Base-by-base conservation (phyloP, 2,329 filamentous ascomycete genomes). In the Plenodomus tracheiphilus region DNA sequence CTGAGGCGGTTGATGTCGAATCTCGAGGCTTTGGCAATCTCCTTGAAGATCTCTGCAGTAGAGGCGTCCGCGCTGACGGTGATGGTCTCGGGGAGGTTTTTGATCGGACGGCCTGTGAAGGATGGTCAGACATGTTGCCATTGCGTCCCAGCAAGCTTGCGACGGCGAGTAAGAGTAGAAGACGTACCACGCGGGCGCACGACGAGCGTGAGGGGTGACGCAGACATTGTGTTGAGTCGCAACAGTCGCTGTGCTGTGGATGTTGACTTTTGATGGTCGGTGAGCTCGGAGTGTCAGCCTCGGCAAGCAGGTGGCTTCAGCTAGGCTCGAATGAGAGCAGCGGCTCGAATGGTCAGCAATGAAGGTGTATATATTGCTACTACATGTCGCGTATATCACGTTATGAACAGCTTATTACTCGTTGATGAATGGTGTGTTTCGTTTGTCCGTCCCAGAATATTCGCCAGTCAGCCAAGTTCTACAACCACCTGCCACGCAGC, bases 1-100 rank as follows among this genome's bases (percentile, higher is more conserved):
- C 84, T 79, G 50, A 88, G 68, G 20, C 84, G 81, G 63, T 87
- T 79, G 36, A 82, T 71, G 4, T 81, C 81, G 62, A 79, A 79
- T 11, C 77, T 76, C 28, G 83, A 78, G 46, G 77, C 74, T 45
- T 74, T 71, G 22, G 84, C 80, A 42, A 88, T 75, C 44, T 77
- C 74, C 43, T 75, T 70, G 69, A 87, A 86, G 44, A 87, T 76
- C 50, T 85, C 78, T 42, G 78, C 73, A 18, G 77, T 75, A 28
- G 78, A 76, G 46, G 78, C 79, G 62, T 79, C 74, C 43, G 78
- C 68, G 46, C 76, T 70, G 49, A 85, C 73, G 44, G 74, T 77
- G 53, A 83, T 73, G 43, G 81, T 76, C 59, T 80, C 77, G 11
- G 84, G 84, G 32, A 87, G 79, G 51, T 77, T 79, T 56, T 77